These are phyloP conservation scores for Colletotrichum lini DNA, from an alignment of 2,329 filamentous ascomycete genomes.

Conservation along the genomic window DNA sequence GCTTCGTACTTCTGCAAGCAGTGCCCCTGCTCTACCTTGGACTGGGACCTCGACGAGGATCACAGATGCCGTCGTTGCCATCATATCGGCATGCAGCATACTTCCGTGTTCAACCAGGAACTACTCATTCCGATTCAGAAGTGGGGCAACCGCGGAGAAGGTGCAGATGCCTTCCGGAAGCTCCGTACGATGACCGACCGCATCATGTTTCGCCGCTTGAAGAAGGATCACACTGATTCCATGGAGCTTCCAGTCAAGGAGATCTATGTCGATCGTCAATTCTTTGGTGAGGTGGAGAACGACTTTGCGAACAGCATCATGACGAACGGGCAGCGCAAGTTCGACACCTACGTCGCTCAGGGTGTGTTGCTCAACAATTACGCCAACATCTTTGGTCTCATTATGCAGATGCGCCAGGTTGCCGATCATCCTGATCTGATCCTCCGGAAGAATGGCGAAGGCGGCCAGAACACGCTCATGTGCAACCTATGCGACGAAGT, in stretches of 20 bases:
- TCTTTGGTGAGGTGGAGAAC: constrained; percentile 96
- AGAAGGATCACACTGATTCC: constrained; percentile 91
- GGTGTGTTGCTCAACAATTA: constrained; percentile 98
- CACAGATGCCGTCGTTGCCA: constrained; percentile 79
- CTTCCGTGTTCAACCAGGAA: constrained; percentile 89
- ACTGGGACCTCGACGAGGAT: constrained; percentile 84
- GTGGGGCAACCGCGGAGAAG: constrained; percentile 72
- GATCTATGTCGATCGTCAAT: constrained; percentile 91
- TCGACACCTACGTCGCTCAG: constrained; percentile 95
- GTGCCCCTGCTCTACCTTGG: constrained; percentile 84
- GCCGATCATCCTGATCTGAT: constrained; percentile 97
- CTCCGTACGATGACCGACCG: constrained; percentile 90
- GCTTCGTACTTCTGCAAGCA: constrained; percentile 94
- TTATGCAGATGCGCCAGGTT: constrained; percentile 99
- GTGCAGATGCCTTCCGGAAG: constrained; percentile 82
- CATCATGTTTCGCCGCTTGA: constrained; percentile 96
- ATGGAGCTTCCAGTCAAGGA: constrained; percentile 98
- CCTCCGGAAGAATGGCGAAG: constrained; percentile 87
- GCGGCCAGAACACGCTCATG: constrained; percentile 90
- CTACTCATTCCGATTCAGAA: constrained; percentile 86
- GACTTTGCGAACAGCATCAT: constrained; percentile 98
- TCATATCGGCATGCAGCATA: constrained; percentile 60
- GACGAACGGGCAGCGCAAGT: constrained; percentile 88
- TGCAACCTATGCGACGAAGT: constrained; percentile 98
- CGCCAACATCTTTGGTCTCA: constrained; percentile 98